These are phyloP conservation scores for Penicillium maclennaniae DNA, from an alignment of 495 filamentous ascomycete genomes.

Conservation along the genomic window DNA sequence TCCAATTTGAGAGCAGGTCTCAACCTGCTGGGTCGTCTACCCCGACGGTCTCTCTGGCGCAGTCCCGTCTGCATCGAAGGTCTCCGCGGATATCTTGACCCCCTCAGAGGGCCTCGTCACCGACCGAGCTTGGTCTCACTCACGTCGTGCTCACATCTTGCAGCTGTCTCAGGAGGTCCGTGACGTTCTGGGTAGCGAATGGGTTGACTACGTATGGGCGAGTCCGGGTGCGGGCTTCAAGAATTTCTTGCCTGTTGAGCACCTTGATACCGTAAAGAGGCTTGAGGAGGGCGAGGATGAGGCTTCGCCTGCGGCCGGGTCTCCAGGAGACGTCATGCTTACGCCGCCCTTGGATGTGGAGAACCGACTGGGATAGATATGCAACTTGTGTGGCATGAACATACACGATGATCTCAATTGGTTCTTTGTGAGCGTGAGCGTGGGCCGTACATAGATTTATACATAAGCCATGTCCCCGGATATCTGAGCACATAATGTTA, in stretches of 20 bases:
- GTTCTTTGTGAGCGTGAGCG: background rate
- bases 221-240: slow-evolving; percentile 61
- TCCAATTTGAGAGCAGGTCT: slow-evolving; percentile 11
- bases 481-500: background rate
- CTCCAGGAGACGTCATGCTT: slow-evolving; percentile 16
- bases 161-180: slow-evolving; percentile 59
- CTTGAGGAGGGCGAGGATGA: slow-evolving; percentile 8
- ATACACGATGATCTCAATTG: background rate
- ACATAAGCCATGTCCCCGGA: background rate
- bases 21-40: slow-evolving; percentile 7
- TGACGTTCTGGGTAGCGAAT: slow-evolving; percentile 55
- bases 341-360: slow-evolving; percentile 34
- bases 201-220: slow-evolving; percentile 70
- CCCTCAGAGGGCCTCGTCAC: slow-evolving; percentile 39
- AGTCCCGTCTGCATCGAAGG: slow-evolving; percentile 12
- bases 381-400: background rate
- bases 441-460: background rate
- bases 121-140: slow-evolving; percentile 57
- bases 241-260: slow-evolving; percentile 45
- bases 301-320: slow-evolving; percentile 1
- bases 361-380: slow-evolving; percentile 10
- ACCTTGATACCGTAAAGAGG: slow-evolving; percentile 21
- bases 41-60: slow-evolving; percentile 18
- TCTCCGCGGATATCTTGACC: slow-evolving; percentile 23
- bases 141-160: slow-evolving; percentile 55